Conservation (phyloP, 495 filamentous ascomycete genomes). For the Baudoinia panamericana region DNA sequence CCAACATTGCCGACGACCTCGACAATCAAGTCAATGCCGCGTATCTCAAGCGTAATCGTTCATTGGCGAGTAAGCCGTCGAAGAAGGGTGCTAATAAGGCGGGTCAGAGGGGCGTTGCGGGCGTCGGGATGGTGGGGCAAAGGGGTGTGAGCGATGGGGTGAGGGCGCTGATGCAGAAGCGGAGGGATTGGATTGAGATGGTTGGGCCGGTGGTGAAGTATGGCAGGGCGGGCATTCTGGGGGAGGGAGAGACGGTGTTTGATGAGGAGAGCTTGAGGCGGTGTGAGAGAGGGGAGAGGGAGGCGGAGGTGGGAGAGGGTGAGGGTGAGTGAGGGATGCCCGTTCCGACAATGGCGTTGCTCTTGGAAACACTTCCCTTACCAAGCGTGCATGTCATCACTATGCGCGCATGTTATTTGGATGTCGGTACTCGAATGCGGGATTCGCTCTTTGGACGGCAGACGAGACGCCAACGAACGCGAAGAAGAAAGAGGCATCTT, state of each 20-base stretch:
- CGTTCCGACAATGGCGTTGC: too few species aligned
- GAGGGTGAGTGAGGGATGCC: constrained; percentile 29
- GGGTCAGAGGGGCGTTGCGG: constrained; percentile 37
- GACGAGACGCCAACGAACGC: neutral
- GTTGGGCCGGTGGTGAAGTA: constrained; percentile 80
- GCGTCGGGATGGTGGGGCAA: constrained; percentile 41
- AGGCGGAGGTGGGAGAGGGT: constrained; percentile 66
- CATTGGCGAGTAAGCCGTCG: constrained; percentile 72
- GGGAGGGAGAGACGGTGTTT: constrained; percentile 49
- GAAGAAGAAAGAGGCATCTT: neutral
- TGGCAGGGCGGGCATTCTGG: constrained; percentile 47
- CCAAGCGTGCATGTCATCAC: too few species aligned
- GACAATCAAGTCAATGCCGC: constrained; percentile 90
- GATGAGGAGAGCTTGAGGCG: constrained; percentile 41
- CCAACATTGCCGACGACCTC: constrained; percentile 90
- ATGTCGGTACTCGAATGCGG: neutral
- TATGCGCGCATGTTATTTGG: neutral
- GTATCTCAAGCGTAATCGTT: constrained; percentile 92
- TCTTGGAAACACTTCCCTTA: too few species aligned
- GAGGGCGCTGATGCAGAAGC: constrained; percentile 75
- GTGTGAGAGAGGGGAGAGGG: constrained; percentile 43
- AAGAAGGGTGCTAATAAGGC: constrained; percentile 56
- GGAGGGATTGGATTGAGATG: constrained; percentile 71
- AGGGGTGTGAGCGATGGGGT: constrained; percentile 87
- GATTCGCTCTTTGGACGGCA: neutral